A percentile compares a stretch with the other conserved stretches of the same genome.
phyloP scores from a whole-genome alignment of 768 basidiomycete genomes.

The Strobilomyces confusus region DNA sequence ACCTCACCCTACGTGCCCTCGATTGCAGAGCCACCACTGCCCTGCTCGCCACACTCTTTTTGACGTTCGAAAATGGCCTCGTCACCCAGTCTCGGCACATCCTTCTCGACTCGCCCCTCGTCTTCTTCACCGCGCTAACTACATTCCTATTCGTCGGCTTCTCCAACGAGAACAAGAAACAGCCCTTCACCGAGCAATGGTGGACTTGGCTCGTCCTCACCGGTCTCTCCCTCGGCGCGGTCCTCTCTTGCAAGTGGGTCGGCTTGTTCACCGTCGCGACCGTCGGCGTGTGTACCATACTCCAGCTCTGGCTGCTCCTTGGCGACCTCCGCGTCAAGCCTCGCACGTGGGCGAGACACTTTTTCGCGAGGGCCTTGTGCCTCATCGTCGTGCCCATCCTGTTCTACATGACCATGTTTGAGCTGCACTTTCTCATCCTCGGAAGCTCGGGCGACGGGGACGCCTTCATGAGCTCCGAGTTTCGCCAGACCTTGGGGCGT shows the following conservation, averaged over 20 bases:
- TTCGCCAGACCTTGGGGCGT: slow-evolving; percentile 89
- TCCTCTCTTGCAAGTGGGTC: slow-evolving; percentile 96
- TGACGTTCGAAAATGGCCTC: slow-evolving; percentile 96
- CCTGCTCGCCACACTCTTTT: slow-evolving; percentile 82
- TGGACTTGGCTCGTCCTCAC: slow-evolving; percentile 90
- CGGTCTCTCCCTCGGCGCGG: slow-evolving; percentile 88
- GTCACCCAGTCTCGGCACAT: slow-evolving; percentile 96
- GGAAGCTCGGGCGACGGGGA: slow-evolving; percentile 93
- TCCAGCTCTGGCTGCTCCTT: slow-evolving; percentile 85
- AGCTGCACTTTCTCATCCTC: slow-evolving; percentile 88
- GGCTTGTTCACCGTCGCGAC: slow-evolving; percentile 98
- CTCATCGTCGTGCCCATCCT: slow-evolving; percentile 78
- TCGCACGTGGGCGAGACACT: slow-evolving; percentile 74
- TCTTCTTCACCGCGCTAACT: slow-evolving; percentile 95
- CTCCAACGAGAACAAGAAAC: slow-evolving; percentile 82
- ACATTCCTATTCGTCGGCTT: slow-evolving; percentile 86
- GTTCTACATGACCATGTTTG: slow-evolving; percentile 97
- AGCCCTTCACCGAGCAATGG: slow-evolving; percentile 83
- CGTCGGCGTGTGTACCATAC: slow-evolving; percentile 77
- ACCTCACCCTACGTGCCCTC: slow-evolving; percentile 89
- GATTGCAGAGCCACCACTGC: slow-evolving; percentile 92
- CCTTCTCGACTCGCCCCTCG: slow-evolving; percentile 94
- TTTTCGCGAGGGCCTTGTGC: slow-evolving; percentile 84
- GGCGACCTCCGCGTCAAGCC: slow-evolving; percentile 82
- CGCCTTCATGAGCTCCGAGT: slow-evolving; percentile 99